Evolutionary conservation across 768 basidiomycete genomes (phyloP), one percentile per base, ranked within the genome.

Genomic region (Tulasnella sp.): DNA sequence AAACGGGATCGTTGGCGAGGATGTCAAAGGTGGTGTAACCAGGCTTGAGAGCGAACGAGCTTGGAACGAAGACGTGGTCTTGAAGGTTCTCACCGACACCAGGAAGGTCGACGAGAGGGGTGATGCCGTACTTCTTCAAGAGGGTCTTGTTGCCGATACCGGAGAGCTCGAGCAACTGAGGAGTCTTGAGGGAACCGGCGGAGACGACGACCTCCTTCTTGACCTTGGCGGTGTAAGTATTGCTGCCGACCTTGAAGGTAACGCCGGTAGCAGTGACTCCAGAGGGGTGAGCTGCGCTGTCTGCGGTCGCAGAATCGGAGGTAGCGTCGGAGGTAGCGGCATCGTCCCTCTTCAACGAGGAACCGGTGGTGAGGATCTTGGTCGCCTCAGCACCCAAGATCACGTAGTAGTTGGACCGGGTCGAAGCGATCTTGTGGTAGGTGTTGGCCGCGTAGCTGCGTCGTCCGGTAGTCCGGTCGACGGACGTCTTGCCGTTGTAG

Each of bases 81-180:
- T 76, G 75, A 32, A 76, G 75, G 57, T 76, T 76, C 57, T 76
- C 75, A 35, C 75, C 75, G 0, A 96, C 93, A 23, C 91, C 91
- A 0, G 92, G 91, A 18, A 94, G 87, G 75, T 92, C 89, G 18
- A 92, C 86, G 37, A 89, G 73, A 78, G 86, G 85, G 9, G 83
- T 80, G 42, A 94, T 87, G 15, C 85, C 86, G 74, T 88, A 84
- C 44, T 83, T 84, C 55, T 87, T 81, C 55, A 93, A 84, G 55
- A 91, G 80, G 0, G 83, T 82, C 2, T 82, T 80, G 0, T 87
- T 86, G 2, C 93, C 93, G 75, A 96, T 91, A 7, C 93, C 92
- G 0, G 91, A 91, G 2, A 90, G 83, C 80, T 90, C 88, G 1
- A 90, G 86, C 11, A 91, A 83, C 80, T 89, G 87, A 6, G 88